Evolutionary conservation across 768 basidiomycete species (phyloP).

Genomic region (Coprinopsis marcescibilis): DNA sequence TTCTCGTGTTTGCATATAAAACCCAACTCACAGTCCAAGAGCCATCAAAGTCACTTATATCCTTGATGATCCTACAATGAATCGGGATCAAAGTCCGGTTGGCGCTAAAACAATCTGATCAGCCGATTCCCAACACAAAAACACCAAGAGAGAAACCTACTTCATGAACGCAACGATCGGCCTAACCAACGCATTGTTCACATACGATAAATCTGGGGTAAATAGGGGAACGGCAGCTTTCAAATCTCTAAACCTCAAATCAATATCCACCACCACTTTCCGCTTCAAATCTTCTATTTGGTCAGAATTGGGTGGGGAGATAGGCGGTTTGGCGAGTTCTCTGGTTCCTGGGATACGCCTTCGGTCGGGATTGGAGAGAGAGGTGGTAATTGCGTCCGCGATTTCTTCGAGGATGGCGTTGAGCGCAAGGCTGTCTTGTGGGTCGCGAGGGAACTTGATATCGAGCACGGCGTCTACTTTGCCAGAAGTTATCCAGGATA

Average conservation of each 20-base stretch:
- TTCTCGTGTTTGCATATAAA: conserved; percentile 2
- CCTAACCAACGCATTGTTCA: conserved; percentile 86
- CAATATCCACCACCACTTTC: conserved; percentile 80
- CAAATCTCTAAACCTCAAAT: conserved; percentile 89
- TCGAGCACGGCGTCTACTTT: conserved; percentile 96
- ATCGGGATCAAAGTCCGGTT: conserved; percentile 94
- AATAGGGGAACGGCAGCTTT: conserved; percentile 95
- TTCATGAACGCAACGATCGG: conserved; percentile 99
- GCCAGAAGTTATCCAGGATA: conserved; percentile 97
- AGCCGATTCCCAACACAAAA: neutral
- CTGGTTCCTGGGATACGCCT: conserved; percentile 77
- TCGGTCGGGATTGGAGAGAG: conserved; percentile 35
- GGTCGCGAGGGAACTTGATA: conserved; percentile 91
- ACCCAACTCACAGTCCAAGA: conserved; percentile 79
- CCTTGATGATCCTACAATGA: conserved; percentile 81
- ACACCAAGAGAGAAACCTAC: conserved; percentile 38
- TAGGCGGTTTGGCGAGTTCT: conserved; percentile 79
- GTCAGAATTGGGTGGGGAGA: conserved; percentile 60
- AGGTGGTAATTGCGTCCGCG: conserved; percentile 78
- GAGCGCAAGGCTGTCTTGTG: conserved; percentile 59
- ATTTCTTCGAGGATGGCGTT: conserved; percentile 86
- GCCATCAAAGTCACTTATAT: conserved; percentile 86
- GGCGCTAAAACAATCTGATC: conserved; percentile 45
- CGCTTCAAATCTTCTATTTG: conserved; percentile 28
- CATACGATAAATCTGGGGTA: conserved; percentile 81